Base-by-base conservation (phyloP, 2,329 filamentous ascomycete genomes). In the Penicillium sclerotiorum region DNA sequence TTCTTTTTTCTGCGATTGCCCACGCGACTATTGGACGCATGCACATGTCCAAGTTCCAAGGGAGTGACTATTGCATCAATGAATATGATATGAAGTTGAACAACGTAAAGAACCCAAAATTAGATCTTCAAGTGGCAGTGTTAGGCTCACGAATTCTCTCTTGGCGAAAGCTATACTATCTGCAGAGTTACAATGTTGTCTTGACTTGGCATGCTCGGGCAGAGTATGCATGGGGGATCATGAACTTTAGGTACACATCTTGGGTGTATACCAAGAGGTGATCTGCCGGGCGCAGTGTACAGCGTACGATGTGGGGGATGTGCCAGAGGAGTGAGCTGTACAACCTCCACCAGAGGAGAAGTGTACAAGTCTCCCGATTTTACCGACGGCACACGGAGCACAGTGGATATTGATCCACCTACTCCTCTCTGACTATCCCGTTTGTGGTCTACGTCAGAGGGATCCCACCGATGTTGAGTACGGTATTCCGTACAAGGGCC, bases 161-260 rank as follows among this genome's bases (percentile, higher is more conserved):
- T 27, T 41, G 39, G 23, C 25, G 15, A 22, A 12, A 18, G 13
- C 17, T 25, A 28, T 25, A 40, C 36, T 20, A 22, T 25, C 5
- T n/a, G 13, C 21, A 15, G 39, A 36, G 44, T 15, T 49, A 49
- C 25, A 28, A 27, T 46, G 42, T 42, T 50, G 42, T 33, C 46
- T 50, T 36, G 41, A 27, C 54, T 57, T 54, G 54, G 51, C 54
- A 50, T 50, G 27, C 53, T 47, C 45, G 18, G 40, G 35, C 28
- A 37, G 37, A 27, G 21, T 21, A 49, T 50, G 54, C 51, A 54
- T 23, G 43, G 51, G 41, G 51, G 48, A 54, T 54, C 54, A 51
- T 50, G n/a, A 18, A 36, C 5, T 33, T 44, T 33, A 17, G 41
- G 20, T 13, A 28, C 27, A 28, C 28, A 21, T 21, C 33, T 27